Base-by-base conservation (phyloP, 257 asterid genomes). In the Rehmannia glutinosa region DNA sequence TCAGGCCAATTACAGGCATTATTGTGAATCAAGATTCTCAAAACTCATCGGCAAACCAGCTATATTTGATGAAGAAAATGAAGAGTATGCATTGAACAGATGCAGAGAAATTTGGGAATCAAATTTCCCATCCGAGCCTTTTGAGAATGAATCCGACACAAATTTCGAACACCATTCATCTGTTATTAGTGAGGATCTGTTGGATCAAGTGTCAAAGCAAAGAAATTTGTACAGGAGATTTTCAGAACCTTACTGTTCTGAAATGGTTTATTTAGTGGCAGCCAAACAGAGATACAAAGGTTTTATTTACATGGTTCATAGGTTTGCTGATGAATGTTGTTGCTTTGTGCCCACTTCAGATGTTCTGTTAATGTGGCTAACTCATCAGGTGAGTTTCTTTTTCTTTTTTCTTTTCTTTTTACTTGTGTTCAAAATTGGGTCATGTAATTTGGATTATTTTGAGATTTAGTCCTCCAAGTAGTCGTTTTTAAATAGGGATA, bases 201-300 rank as follows among this genome's bases (percentile, higher is more conserved):
- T 87, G 58, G 77, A 83, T 24, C 87, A 80, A 59, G 91, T 86
- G 51, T 69, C 64, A 8, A 92, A 83, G 38, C 86, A 81, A 25
- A 80, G 88, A 50, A 38, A 66, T 77, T 51, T 87, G 19, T 76
- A 36, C 72, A 68, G 69, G 32, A 62, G 62, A 50, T 90, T 84
- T 73, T 72, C 77, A 3, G 91, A 92, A 24, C 97, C 98, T 0
- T 92, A 77, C 73, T 74, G 78, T 79, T 64, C 79, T 6, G 98
- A 92, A 71, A 78, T 84, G 80, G 89, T 90, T 45, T 87, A 84
- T 83, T 63, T 92, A 68, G 81, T 92, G 1, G 96, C 98, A 36
- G 92, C 98, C 24, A 85, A 77, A 68, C 89, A 82, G 63, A 80
- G 98, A 60, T 92, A 90, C 81, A 86, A 74, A 65, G 90, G 85